Evolutionary conservation across 306 rosid genomes (phyloP), one percentile per base, ranked within the genome.

Genomic region (Cucurbita argyrosperma): DNA sequence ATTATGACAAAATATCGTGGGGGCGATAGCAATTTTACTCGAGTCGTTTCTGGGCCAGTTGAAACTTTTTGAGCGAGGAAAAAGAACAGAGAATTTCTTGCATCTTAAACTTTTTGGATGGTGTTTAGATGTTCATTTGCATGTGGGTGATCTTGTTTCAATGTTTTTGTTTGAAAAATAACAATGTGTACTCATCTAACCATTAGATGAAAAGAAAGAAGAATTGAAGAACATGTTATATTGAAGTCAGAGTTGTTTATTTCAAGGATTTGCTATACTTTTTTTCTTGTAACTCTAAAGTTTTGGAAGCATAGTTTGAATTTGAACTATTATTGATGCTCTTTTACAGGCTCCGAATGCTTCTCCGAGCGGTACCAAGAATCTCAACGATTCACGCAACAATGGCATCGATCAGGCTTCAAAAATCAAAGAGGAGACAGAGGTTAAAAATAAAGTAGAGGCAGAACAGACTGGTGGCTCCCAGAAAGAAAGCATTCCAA

Each of bases 401-500:
- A 68, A 75, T 12, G 61, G 78, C 59, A 54, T 39, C 3, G 55
- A 43, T 1, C 67, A 47, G 75, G 74, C 70, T 45, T 67, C 71
- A 53, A 82, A 79, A 80, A 61, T 81, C 67, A 77, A 79, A 76
- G 81, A 84, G 52, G 81, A 79, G 76, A 62, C 79, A 65, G 71
- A 40, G 67, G 79, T 72, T 42, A 79, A 81, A 75, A 80, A 78
- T 55, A 75, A 72, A 76, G 79, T 56, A 79, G 81, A 78, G 60
- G 80, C 47, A 53, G 85, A 72, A 71, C 80, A 56, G 65, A 70
- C 71, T 54, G 74, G 82, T 79, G 83, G 75, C 70, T 79, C 83
- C 81, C 81, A 78, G 74, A 76, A 82, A 71, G 91, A 81, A 86
- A 82, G 72, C 83, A 87, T 75, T 67, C 81, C 89, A 45, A 88